These are phyloP conservation scores for Fusarium begoniae DNA, from an alignment of 2,329 filamentous ascomycete genomes.

Conservation along the genomic window DNA sequence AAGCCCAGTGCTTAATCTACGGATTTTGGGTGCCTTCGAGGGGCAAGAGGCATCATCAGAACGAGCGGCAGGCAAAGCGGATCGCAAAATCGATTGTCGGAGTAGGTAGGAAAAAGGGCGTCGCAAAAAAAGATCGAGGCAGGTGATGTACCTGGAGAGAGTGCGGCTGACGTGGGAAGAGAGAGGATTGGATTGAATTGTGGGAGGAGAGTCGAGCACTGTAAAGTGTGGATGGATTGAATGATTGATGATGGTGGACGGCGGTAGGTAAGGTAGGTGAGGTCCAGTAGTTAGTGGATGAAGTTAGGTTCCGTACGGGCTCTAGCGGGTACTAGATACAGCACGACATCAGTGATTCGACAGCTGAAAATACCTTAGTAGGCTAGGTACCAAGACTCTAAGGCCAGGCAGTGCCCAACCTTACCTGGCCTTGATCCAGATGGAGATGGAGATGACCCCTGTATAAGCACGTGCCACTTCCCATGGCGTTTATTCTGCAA, in stretches of 20 bases:
- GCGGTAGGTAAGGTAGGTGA: neutral
- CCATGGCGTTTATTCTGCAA: conserved; percentile 12
- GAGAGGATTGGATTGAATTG: conserved; percentile 9
- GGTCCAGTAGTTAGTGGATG: neutral
- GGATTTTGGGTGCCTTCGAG: conserved; percentile 38
- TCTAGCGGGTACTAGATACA: conserved; percentile 6
- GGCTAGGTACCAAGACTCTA: neutral
- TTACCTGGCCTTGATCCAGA: conserved; percentile 6
- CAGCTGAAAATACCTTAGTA: conserved; percentile 1
- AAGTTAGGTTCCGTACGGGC: neutral
- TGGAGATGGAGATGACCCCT: conserved; percentile 31
- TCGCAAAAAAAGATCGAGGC: conserved; percentile 4
- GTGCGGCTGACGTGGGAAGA: conserved; percentile 15
- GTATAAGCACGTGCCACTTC: conserved; percentile 41
- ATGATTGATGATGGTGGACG: conserved; percentile 8
- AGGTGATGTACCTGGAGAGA: conserved; percentile 17
- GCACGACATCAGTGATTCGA: conserved; percentile 23
- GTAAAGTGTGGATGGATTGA: neutral
- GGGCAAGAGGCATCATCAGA: conserved; percentile 42
- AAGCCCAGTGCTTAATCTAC: conserved; percentile 28
- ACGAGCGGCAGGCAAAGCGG: conserved; percentile 31
- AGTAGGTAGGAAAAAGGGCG: neutral
- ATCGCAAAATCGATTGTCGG: conserved; percentile 15
- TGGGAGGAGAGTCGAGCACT: conserved; percentile 18
- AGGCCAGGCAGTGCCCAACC: conserved; percentile 7